These are phyloP conservation scores for Trebouxia sp. DNA, from an alignment of 139 green algal genomes.

Conservation along the genomic window DNA sequence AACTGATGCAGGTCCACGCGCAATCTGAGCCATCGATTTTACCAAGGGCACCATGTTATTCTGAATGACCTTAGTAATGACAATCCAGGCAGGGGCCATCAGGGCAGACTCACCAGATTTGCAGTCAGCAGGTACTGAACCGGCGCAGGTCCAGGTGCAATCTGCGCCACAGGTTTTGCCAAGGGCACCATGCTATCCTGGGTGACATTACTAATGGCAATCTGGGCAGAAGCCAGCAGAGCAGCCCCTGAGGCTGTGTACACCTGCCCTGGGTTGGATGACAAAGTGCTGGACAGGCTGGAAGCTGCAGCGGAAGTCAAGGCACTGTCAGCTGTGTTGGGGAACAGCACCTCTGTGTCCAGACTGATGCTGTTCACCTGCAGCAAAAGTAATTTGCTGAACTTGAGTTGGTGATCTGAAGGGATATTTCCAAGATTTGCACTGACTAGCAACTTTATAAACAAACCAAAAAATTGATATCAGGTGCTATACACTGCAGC, in stretches of 20 bases:
- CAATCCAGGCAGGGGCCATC: background rate
- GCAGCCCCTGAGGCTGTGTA: slow-evolving; percentile 22
- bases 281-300: background rate
- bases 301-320: background rate
- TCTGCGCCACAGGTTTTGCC: background rate
- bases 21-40: background rate
- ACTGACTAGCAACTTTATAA: no score
- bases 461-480: no score
- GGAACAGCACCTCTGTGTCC: slow-evolving; percentile 8
- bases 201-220: background rate
- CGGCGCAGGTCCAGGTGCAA: background rate
- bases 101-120: slow-evolving; percentile 6
- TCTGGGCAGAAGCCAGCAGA: slow-evolving; percentile 6
- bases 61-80: background rate
- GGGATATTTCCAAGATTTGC: no score
- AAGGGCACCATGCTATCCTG: background rate
- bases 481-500: background rate
- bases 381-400: no score
- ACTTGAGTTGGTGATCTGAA: no score
- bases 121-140: slow-evolving; percentile 9
- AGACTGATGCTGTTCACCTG: background rate
- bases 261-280: slow-evolving; percentile 9
- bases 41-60: background rate
- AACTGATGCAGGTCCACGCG: background rate
- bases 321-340: background rate